Conservation (phyloP, 805 yeast species). For the Komagataella mondaviorum region DNA sequence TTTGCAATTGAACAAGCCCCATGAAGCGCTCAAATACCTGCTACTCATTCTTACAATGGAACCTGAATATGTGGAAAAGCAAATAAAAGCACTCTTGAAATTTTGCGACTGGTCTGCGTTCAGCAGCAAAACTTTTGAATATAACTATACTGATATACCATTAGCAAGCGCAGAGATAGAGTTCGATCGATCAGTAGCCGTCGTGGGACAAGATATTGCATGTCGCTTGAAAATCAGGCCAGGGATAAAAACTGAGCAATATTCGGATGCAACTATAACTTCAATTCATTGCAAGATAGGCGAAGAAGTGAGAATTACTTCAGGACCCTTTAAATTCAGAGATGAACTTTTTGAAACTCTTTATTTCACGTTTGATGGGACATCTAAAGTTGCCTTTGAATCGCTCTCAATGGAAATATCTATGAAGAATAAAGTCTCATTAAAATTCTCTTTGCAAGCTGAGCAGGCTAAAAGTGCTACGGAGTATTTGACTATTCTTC, state of each 20-base stretch:
- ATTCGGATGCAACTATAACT: neutral
- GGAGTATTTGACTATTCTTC: neutral
- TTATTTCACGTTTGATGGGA: neutral
- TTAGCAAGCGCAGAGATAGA: neutral
- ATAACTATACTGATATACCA: neutral
- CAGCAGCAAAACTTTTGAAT: neutral
- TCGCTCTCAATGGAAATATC: neutral
- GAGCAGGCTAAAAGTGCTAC: neutral
- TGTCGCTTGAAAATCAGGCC: neutral
- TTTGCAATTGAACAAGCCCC: slow-evolving; percentile 14
- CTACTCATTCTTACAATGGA: slow-evolving; percentile 18
- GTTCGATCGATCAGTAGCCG: neutral
- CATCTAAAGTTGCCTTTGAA: neutral
- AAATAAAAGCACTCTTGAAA: neutral
- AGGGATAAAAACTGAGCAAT: neutral
- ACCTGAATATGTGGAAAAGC: slow-evolving; percentile 1
- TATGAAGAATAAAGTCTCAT: neutral
- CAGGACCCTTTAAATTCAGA: neutral
- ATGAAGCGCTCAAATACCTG: slow-evolving; percentile 18
- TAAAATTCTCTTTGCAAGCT: neutral
- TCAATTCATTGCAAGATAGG: neutral
- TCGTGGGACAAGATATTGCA: neutral
- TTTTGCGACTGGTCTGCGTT: neutral
- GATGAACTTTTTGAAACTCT: neutral
- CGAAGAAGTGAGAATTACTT: neutral